A percentile compares a stretch with the other conserved stretches of the same genome.
Conservation (phyloP, 2,329 filamentous ascomycete species). For the Cladosporium sp. region DNA sequence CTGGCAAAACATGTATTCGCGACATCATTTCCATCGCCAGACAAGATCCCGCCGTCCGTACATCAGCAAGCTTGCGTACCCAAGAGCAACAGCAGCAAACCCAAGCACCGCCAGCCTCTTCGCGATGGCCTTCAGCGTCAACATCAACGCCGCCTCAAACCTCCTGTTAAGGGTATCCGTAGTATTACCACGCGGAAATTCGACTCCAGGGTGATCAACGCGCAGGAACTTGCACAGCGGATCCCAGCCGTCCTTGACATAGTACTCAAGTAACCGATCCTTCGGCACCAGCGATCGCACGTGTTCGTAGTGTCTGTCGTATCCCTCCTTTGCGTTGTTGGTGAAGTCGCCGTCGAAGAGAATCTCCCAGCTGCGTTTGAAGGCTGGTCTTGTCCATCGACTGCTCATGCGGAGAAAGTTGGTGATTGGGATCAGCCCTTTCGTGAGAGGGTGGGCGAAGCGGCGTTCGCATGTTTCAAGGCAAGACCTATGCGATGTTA, state of each 20-base stretch:
- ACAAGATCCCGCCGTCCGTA: not conserved
- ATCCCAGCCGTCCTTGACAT: constrained; percentile 10
- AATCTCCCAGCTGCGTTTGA: constrained; percentile 3
- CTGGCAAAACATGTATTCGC: too few species aligned
- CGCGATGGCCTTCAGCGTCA: not conserved
- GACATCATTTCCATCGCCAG: not conserved
- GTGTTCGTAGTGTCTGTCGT: constrained; percentile 12
- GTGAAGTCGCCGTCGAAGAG: constrained; percentile 10
- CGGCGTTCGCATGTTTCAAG: constrained; percentile 8
- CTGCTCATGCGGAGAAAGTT: not conserved
- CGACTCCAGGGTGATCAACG: not conserved
- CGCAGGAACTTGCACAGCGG: constrained; percentile 7
- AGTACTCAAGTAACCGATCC: constrained; percentile 13
- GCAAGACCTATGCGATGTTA: not conserved
- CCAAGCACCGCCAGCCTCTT: not conserved
- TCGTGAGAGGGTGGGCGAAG: constrained; percentile 3
- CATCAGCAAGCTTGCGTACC: not conserved
- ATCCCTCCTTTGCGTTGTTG: constrained; percentile 5
- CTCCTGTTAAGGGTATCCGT: constrained; percentile 1
- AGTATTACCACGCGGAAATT: constrained; percentile 1
- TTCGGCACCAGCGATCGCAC: constrained; percentile 5
- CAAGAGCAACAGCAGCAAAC: not conserved
- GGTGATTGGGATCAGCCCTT: constrained; percentile 2
- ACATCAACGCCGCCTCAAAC: not conserved
- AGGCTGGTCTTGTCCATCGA: constrained; percentile 1